Evolutionary conservation across 495 filamentous ascomycete genomes (phyloP).

Genomic region (Podospora bellae-mahoneyi): DNA sequence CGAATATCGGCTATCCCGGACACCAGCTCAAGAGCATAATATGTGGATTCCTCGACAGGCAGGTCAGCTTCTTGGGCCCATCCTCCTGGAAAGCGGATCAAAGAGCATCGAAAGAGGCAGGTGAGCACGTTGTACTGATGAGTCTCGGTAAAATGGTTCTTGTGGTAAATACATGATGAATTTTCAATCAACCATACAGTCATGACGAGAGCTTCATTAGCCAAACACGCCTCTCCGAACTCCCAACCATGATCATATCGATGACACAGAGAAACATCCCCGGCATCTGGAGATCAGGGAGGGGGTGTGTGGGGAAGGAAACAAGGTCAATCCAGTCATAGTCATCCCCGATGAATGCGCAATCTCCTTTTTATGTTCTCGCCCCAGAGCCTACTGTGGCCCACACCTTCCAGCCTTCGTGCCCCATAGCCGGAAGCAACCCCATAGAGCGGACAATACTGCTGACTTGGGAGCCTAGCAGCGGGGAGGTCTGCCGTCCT

Average conservation of each 20-base stretch:
- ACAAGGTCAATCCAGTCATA: neutral
- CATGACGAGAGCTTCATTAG: slow-evolving; percentile 24
- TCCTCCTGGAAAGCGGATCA: neutral
- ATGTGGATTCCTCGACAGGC: neutral
- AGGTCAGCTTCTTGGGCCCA: neutral
- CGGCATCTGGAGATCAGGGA: no score
- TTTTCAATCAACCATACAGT: slow-evolving; percentile 28
- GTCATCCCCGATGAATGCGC: neutral
- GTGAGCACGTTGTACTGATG: neutral
- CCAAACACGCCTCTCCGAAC: slow-evolving; percentile 1
- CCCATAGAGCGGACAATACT: neutral
- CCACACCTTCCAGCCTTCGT: neutral
- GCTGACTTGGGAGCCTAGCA: neutral
- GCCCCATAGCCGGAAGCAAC: neutral
- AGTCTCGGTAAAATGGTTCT: neutral
- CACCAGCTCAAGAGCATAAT: neutral
- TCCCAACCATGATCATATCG: slow-evolving; percentile 1
- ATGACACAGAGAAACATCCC: slow-evolving; percentile 16
- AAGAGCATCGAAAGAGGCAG: neutral
- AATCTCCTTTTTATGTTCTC: neutral
- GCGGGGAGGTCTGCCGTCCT: neutral
- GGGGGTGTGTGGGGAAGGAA: neutral
- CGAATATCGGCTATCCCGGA: neutral
- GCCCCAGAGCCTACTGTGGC: neutral
- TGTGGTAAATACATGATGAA: neutral